Base-by-base conservation (phyloP, 805 yeast species). In the Ogataea parapolymorpha region DNA sequence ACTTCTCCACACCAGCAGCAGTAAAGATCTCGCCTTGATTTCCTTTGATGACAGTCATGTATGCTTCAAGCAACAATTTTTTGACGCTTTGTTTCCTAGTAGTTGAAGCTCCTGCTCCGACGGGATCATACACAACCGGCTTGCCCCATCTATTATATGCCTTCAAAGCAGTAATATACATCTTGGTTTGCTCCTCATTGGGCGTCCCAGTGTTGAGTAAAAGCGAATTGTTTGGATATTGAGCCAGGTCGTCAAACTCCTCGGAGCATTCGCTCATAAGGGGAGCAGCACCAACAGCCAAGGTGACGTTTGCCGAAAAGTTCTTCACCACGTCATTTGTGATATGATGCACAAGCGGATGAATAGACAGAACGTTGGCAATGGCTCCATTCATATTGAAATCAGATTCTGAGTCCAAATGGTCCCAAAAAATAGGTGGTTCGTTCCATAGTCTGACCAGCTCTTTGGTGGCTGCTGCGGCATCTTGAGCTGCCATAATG, bases 251-350 rank as follows among this genome's bases (percentile, higher is more conserved):
- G 5, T 60, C 72, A 50, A 74, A 88, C 54, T 90, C 96, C 1
- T 69, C 73, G 1, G 68, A 54, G 26, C 79, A 69, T 54, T 86
- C 95, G 14, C 93, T 81, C 96, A 89, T 89, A 14, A 85, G 79
- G 1, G 97, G 96, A 2, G 95, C 81, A 0, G 83, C 93, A 4
- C 95, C 95, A 14, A 83, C 63, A 0, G 96, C 88, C 41, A 90
- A 66, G 0, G 93, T 78, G 6, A 86, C 85, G 55, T 89, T 89
- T 5, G 97, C 96, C 43, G 89, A 82, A 56, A 86, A 79, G 59
- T 86, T 85, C 55, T 85, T 85, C 20, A 85, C 96, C n/a, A 90
- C 96, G 41, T 73, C 75, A 56, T 89, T 89, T 15, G 96, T 89
- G 44, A 90, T 82, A 53, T 89, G 95, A 55, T 90, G 96, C 6